A percentile compares a stretch with the other conserved stretches of the same genome.
Conservation (phyloP, 2,329 filamentous ascomycete species). For the Aureobasidium uvarum region DNA sequence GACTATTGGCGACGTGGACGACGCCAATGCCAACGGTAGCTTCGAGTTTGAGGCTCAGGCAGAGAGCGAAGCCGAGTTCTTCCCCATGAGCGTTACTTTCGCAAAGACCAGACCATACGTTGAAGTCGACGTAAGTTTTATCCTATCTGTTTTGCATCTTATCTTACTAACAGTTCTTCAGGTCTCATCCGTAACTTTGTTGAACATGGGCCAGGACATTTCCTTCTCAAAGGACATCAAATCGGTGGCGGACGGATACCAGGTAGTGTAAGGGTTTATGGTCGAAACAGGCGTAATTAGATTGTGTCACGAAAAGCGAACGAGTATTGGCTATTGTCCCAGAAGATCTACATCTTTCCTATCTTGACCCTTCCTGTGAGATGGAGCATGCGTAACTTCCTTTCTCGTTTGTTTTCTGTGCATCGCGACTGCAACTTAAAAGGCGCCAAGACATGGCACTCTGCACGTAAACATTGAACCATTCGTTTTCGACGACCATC, state of each 20-base stretch:
- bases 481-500: background rate
- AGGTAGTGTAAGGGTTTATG: conserved; percentile 61
- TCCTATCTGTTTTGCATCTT: background rate
- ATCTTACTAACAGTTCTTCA: conserved; percentile 39
- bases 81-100: conserved; percentile 93
- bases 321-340: conserved; percentile 10
- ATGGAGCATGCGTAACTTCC: too few relatives aligned
- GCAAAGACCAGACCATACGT: conserved; percentile 82
- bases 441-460: conserved; percentile 13
- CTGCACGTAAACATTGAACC: conserved; percentile 11
- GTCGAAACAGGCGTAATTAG: conserved; percentile 14
- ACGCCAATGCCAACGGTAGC: conserved; percentile 75
- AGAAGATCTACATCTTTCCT: background rate
- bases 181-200: conserved; percentile 67
- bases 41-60: conserved; percentile 96
- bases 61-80: conserved; percentile 88
- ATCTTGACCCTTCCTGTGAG: background rate
- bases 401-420: background rate
- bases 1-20: conserved; percentile 83
- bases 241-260: conserved; percentile 71
- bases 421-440: background rate
- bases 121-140: conserved; percentile 80
- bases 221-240: conserved; percentile 80
- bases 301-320: conserved; percentile 24
- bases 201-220: conserved; percentile 75